Conservation (phyloP, 2,329 filamentous ascomycete genomes). For the Fusarium marasasianum region DNA sequence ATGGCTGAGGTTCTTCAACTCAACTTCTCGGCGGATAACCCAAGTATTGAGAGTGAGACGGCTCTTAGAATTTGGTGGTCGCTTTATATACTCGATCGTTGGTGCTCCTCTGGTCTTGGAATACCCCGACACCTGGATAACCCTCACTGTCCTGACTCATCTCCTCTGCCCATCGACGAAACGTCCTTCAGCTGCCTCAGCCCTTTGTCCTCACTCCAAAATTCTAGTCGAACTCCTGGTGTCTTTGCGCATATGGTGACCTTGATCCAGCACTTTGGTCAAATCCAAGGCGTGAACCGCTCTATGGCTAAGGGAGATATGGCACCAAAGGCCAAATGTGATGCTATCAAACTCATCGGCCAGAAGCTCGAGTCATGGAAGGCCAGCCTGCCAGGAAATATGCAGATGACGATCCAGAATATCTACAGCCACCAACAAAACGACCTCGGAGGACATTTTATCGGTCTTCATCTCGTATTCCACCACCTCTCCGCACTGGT, state of each 20-base stretch:
- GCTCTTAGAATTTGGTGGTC: slow-evolving; percentile 2
- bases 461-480: not conserved
- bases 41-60: not conserved
- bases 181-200: not conserved
- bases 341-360: not conserved
- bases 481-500: not conserved
- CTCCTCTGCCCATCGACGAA: not conserved
- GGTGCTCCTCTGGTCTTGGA: slow-evolving; percentile 2
- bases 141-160: not conserved
- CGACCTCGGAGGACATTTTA: not conserved
- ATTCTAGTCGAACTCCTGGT: rapidly evolving
- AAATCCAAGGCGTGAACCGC: not conserved
- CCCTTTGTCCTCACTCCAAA: too few species aligned
- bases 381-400: not conserved
- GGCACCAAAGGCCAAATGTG: not conserved
- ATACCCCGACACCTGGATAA: not conserved
- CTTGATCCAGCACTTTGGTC: not conserved
- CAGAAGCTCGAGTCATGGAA: not conserved
- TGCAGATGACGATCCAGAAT: not conserved
- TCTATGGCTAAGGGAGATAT: not conserved
- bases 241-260: not conserved
- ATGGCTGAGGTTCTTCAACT: slow-evolving; percentile 13
- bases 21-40: not conserved
- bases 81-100: not conserved
- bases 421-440: not conserved